These are phyloP conservation scores for Meyerozyma guilliermondii DNA, from an alignment of 1,139 yeast genomes.

Conservation along the genomic window DNA sequence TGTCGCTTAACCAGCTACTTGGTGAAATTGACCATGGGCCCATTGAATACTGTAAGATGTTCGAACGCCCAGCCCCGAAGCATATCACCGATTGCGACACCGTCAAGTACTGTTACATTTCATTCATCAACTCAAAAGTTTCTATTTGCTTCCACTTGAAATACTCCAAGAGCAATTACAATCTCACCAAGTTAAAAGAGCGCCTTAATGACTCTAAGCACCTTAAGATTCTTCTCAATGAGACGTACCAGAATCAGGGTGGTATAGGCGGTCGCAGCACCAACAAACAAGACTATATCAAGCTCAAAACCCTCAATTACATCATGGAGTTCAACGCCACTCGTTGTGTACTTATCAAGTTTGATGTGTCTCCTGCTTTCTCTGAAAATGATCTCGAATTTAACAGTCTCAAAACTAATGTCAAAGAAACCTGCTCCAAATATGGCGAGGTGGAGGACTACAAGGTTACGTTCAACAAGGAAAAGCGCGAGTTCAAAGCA, in stretches of 20 bases:
- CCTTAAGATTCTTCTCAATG: slow-evolving; percentile 30
- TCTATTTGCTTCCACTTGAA: slow-evolving; percentile 32
- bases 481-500: slow-evolving; percentile 7
- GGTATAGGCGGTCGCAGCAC: slow-evolving; percentile 3
- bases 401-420: slow-evolving; percentile 9
- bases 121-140: slow-evolving; percentile 35
- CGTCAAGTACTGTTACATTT: slow-evolving; percentile 30
- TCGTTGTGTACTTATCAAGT: slow-evolving; percentile 24
- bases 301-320: slow-evolving; percentile 39
- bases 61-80: slow-evolving; percentile 26
- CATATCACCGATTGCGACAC: slow-evolving; percentile 17
- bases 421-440: slow-evolving; percentile 20
- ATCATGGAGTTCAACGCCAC: slow-evolving; percentile 39
- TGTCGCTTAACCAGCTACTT: slow-evolving; percentile 28
- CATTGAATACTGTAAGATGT: slow-evolving; percentile 37
- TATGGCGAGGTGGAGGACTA: slow-evolving; percentile 36
- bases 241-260: slow-evolving; percentile 8
- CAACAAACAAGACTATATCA: slow-evolving; percentile 33
- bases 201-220: slow-evolving; percentile 24
- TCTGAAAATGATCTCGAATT: neutral
- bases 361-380: slow-evolving; percentile 4
- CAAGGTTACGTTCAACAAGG: slow-evolving; percentile 7
- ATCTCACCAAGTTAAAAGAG: slow-evolving; percentile 22
- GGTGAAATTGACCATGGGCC: slow-evolving; percentile 39
- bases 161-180: slow-evolving; percentile 20